A percentile compares a stretch with the other conserved stretches of the same genome.
Conservation (phyloP, 805 yeast species). For the Saccharomycopsis selenospora region DNA sequence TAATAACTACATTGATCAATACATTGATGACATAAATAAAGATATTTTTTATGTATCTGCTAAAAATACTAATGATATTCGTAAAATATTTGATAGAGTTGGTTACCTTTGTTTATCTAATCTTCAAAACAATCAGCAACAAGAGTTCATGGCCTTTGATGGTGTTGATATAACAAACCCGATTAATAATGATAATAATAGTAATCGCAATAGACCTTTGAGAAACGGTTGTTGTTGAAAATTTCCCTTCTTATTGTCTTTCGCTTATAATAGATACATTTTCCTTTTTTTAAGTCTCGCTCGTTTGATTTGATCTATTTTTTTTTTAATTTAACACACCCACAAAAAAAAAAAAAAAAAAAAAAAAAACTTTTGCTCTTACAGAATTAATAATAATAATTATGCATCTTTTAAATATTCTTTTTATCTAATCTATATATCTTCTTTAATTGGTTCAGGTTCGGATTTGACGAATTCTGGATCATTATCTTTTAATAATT, state of each 20-base stretch:
- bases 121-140: constrained; percentile 16
- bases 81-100: constrained; percentile 32
- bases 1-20: constrained; percentile 15
- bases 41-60: constrained; percentile 19
- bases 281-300: no score
- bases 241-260: background rate
- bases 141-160: constrained; percentile 29
- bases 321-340: no score
- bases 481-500: constrained; percentile 5
- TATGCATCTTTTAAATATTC: no score
- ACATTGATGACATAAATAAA: constrained; percentile 10
- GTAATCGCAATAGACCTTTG: background rate
- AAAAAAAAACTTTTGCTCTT: no score
- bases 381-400: no score
- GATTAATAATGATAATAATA: background rate
- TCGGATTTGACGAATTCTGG: background rate
- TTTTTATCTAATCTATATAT: no score
- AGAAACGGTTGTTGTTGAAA: background rate
- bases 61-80: constrained; percentile 23
- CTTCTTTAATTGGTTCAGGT: no score
- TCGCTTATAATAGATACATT: no score
- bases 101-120: constrained; percentile 32
- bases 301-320: no score
- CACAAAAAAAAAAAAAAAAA: no score
- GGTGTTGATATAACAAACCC: constrained; percentile 27